Evolutionary conservation across 164 flowering plant species (phyloP).

Genomic region (Saururus chinensis): DNA sequence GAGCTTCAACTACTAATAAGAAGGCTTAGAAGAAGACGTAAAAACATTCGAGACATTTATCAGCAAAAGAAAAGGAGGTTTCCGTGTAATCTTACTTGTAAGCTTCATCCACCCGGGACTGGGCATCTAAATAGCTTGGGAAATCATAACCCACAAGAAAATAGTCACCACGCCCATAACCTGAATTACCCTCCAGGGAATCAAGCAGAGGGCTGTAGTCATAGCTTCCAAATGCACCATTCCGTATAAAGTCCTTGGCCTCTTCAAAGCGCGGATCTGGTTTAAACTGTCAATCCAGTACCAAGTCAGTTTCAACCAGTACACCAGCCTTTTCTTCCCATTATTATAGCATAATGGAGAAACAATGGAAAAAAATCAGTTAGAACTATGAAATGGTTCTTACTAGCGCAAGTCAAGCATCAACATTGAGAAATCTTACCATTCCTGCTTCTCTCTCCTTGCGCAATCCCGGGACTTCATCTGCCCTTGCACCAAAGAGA

Average conservation of each 20-base stretch:
- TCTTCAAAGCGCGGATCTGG: conserved; percentile 96
- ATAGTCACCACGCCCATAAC: conserved; percentile 94
- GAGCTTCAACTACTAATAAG: not conserved
- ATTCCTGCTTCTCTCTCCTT: conserved; percentile 87
- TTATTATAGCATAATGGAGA: no score
- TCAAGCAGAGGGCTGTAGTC: conserved; percentile 92
- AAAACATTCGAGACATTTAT: not conserved
- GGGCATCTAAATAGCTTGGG: conserved; percentile 88
- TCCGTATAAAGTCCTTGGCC: conserved; percentile 74
- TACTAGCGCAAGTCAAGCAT: not conserved
- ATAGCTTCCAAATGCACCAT: conserved; percentile 87
- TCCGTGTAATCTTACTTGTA: conserved; percentile 64
- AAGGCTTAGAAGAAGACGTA: not conserved
- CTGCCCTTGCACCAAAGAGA: conserved; percentile 92
- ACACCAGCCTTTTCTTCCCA: not conserved
- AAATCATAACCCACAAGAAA: conserved; percentile 95
- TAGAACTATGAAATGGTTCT: not conserved
- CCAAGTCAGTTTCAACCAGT: not conserved
- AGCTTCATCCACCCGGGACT: conserved; percentile 79
- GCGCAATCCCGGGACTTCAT: conserved; percentile 77
- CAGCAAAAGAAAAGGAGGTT: not conserved
- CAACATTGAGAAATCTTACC: conserved; percentile 27
- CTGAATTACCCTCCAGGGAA: conserved; percentile 85
- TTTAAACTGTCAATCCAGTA: conserved; percentile 49
- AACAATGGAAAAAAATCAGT: not conserved